These are phyloP conservation scores for Fusarium sp. DNA, from an alignment of 2,329 filamentous ascomycete species.

Conservation along the genomic window DNA sequence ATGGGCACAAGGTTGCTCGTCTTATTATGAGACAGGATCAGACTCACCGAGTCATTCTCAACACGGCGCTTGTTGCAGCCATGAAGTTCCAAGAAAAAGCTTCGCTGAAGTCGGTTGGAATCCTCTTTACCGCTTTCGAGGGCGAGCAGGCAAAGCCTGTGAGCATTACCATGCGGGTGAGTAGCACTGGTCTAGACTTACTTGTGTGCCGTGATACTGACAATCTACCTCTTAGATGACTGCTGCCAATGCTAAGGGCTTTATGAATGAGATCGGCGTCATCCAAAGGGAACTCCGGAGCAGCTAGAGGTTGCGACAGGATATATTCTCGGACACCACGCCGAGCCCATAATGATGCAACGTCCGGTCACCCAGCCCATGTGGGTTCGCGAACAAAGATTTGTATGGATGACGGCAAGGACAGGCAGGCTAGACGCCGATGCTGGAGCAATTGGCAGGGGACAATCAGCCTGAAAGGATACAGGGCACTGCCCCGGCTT, in stretches of 20 bases:
- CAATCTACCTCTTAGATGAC: conserved; percentile 55
- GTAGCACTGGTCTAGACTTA: conserved; percentile 30
- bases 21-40: conserved; percentile 92
- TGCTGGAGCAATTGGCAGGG: conserved; percentile 14
- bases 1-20: conserved; percentile 64
- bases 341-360: conserved; percentile 23
- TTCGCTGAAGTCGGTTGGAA: conserved; percentile 72
- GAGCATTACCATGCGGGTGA: conserved; percentile 68
- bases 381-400: conserved; percentile 16
- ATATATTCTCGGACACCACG: conserved; percentile 12
- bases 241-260: conserved; percentile 60
- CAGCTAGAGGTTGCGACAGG: conserved; percentile 41
- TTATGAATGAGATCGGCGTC: conserved; percentile 58
- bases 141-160: conserved; percentile 62
- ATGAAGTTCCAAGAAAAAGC: conserved; percentile 83
- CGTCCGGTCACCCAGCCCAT: conserved; percentile 14
- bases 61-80: conserved; percentile 78
- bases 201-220: conserved; percentile 8
- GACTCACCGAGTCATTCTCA: conserved; percentile 84
- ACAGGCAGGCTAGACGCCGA: conserved; percentile 18
- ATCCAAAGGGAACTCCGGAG: conserved; percentile 61
- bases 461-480: conserved; percentile 26
- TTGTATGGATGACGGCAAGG: conserved; percentile 18
- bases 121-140: conserved; percentile 71
- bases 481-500: conserved; percentile 30